Base-by-base conservation (phyloP, 306 rosid genomes). In the Citrullus mucosospermus region DNA sequence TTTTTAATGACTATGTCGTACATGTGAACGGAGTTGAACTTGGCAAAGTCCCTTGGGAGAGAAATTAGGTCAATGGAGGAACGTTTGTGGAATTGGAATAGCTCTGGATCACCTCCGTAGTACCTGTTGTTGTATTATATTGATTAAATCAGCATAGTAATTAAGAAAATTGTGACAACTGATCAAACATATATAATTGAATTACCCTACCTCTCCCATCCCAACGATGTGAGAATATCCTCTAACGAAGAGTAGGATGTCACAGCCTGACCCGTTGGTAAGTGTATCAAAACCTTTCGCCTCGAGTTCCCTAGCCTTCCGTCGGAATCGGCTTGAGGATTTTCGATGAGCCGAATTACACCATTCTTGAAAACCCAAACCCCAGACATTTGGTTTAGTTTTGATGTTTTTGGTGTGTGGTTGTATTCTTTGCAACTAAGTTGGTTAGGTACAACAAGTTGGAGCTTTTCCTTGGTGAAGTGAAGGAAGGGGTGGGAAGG, bases 341-440 rank as follows among this genome's bases (percentile, higher is more conserved):
- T 92, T 50, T 89, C 96, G 57, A 86, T 92, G 36, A 91, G 82
- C 0, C 90, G 88, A 74, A 80, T 80, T 50, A 96, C 98, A 3
- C 99, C 99, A 2, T 92, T 80, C 76, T 85, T 84, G 87, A 96
- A 96, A 18, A 84, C 81, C 99, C 96, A 96, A 60, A 96, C 99
- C 3, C 99, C 99, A 1, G 99, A 84, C 99, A 90, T 32, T 25
- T 91, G 73, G 16, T 63, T 44, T 5, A 76, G 83, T 32, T 39
- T 75, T 25, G 61, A 41, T 57, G 46, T 13, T 57, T 72, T 5
- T 8, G 56, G 56, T 51, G 56, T 50, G 9, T 44, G 36, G 28
- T 25, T 25, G 28, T 25, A 25, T 25, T 25, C 28, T 25, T 25
- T 25, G 28, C 1, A 25, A 25, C 28, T 25, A 25, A 25, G 28